phyloP scores from a whole-genome alignment of 805 yeast species.

The Saccharomycopsis schoenii region DNA sequence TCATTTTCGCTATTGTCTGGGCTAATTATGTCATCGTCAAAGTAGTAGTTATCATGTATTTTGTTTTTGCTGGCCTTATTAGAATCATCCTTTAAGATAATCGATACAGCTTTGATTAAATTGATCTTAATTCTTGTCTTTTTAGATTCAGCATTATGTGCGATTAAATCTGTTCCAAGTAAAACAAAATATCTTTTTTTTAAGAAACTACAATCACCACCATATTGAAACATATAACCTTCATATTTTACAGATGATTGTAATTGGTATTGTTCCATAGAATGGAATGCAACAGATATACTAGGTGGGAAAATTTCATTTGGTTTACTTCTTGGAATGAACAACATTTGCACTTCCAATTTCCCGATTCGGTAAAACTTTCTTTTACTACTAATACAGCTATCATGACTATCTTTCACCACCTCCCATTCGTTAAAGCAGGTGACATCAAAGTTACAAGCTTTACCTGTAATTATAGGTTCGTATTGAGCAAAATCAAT shows the following conservation, averaged over 20 bases:
- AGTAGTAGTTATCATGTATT: background rate
- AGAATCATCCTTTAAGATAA: background rate
- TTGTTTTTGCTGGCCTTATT: background rate
- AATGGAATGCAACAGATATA: constrained; percentile 39
- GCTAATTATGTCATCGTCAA: background rate
- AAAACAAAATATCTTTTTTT: constrained; percentile 64
- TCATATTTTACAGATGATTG: constrained; percentile 33
- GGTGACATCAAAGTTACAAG: constrained; percentile 43
- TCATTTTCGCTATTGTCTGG: background rate
- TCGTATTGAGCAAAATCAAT: constrained; percentile 53
- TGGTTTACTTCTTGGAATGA: constrained; percentile 48
- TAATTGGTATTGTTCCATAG: constrained; percentile 29
- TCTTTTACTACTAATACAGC: constrained; percentile 25
- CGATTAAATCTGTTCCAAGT: constrained; percentile 57
- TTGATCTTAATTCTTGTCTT: constrained; percentile 69
- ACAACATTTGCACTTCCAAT: constrained; percentile 57
- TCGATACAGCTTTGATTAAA: constrained; percentile 45
- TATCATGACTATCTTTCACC: constrained; percentile 3
- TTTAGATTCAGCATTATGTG: constrained; percentile 58
- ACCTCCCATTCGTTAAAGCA: constrained; percentile 77
- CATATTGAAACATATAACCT: constrained; percentile 77
- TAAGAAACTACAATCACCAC: constrained; percentile 76
- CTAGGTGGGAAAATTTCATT: constrained; percentile 61
- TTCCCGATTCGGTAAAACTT: constrained; percentile 52
- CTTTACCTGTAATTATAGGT: constrained; percentile 43